Evolutionary conservation across 1,284 basidiomycete genomes (phyloP), one percentile per base, ranked within the genome.

Genomic region (Chondrostereum purpureum): DNA sequence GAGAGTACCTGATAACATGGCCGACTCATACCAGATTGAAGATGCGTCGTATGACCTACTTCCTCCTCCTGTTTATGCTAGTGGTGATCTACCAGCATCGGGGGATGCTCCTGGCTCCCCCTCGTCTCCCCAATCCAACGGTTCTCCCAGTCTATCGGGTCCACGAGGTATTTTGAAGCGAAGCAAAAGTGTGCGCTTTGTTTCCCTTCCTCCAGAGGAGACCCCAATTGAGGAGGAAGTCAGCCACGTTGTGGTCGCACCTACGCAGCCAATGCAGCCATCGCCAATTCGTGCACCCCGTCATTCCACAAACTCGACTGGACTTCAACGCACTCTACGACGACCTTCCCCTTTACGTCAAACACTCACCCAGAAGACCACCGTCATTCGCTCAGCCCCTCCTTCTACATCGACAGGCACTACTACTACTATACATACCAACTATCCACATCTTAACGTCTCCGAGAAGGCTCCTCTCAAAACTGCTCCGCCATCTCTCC

Each of bases 151-250:
- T n/a, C 27, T 44, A 49, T 47, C 55, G 20, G 55, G 58, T 20
- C 54, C 57, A 1, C 62, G 64, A n/a, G 62, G 68, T 27, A 68
- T 69, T 34, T 54, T 69, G 33, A 69, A 68, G 50, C 61, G 59
- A 42, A 58, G 59, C 43, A 70, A 68, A 47, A 68, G 60, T 39
- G 68, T 70, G 35, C 64, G 67, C 38, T 70, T 70, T 48, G 67
- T 64, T n/a, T 61, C 60, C 21, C 51, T 65, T 39, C 59, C n/a
- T n/a, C n/a, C n/a, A n/a, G n/a, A n/a, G n/a, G 61, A 4, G 52
- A 53, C 23, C 27, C 8, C 27, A 31, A 31, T 31, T n/a, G 8
- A 8, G 8, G 27, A n/a, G n/a, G 17, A 21, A 34, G 42, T 43
- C 23, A 19, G 37, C 3, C 12, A 18, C 8, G 27, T 3, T 31